Base-by-base conservation (phyloP, 2,329 filamentous ascomycete species). In the Colletotrichum aenigma region DNA sequence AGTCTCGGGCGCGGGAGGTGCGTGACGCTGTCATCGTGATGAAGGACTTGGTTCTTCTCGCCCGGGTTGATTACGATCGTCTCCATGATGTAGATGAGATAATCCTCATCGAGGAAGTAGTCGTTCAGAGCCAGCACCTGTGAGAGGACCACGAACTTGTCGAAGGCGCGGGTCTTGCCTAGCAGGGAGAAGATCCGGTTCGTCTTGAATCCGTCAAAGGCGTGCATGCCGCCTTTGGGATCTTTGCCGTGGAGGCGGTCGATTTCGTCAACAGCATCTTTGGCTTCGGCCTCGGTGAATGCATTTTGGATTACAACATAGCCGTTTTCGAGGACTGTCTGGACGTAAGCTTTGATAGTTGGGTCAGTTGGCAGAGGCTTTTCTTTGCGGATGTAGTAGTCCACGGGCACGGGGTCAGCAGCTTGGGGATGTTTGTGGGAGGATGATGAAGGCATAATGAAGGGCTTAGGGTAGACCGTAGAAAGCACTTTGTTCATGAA, bases 121-220 rank as follows among this genome's bases (percentile, higher is more conserved):
- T 85, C 82, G 73, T 86, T 86, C 61, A 87, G 78, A 3, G 83
- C 82, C 30, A 85, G 78, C 1, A 86, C 83, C 24, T 81, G 78
- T 8, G 81, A 81, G 4, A 85, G 78, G 2, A 83, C 73, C 26
- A 77, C 78, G 70, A 85, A 86, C 71, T 83, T 83, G 79, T 86
- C 84, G 76, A 86, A 86, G 5, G 79, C 79, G 24, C 85, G 80
- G 9, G 82, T 82, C 77, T 86, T 86, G 78, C 84, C 84, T n/a
- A 84, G 74, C 26, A 86, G 78, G 7, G 83, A 82, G 74, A 85
- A 84, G 65, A 85, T 83, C 6, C 84, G 80, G 67, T 83, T 81
- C 15, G 85, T 86, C 48, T 80, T 81, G 68, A 79, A 77, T 2
- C 85, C 85, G 71, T 86, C 84, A 70, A 86, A 86, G 28, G 77